Evolutionary conservation across 768 basidiomycete genomes (phyloP), one percentile per base, ranked within the genome.

Genomic region (Guyanaporus albipodus): DNA sequence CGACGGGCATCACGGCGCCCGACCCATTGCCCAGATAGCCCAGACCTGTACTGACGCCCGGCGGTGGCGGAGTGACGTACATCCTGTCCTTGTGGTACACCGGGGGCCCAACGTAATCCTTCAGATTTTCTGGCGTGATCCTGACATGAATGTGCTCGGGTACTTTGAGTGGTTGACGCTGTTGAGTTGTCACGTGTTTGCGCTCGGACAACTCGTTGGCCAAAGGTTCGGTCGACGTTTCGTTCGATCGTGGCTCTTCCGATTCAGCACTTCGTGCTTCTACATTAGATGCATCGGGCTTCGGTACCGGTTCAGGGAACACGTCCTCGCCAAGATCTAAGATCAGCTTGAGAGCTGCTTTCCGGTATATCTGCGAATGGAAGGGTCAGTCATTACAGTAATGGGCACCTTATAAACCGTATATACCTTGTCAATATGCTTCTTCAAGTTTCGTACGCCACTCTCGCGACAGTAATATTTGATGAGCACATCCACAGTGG

Each of bases 381-480:
- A 12, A 21, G 3, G 14, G 22, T 57, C 38, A 49, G 44, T 24
- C 3, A 33, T 22, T 1, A 15, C 23, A 17, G 6, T 9, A 28
- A 4, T 11, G 21, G 32, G 8, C 7, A 1, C 7, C 60, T 11
- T n/a, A 23, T n/a, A 27, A 6, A n/a, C 39, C n/a, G n/a, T n/a
- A n/a, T n/a, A 2, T 49, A 91, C 92, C 83, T 98, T 98, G 61
- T 99, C 95, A 44, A 99, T 95, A 59, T 94, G 89, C 70, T 99
- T 98, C 82, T 98, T 98, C 64, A 99, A 61, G 61, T 93, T 92
- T 39, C 96, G 75, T 24, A 99, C 96, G 35, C 96, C 96, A 57
- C 91, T 95, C 72, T 99, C 96, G 19, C 96, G 79, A 63, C 91
- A 94, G 67, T 98, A 98, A 66, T 93, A 97, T 63, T 94, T 88